Evolutionary conservation across 345 rosid genomes (phyloP).

Genomic region (Aquilaria yunnanensis): DNA sequence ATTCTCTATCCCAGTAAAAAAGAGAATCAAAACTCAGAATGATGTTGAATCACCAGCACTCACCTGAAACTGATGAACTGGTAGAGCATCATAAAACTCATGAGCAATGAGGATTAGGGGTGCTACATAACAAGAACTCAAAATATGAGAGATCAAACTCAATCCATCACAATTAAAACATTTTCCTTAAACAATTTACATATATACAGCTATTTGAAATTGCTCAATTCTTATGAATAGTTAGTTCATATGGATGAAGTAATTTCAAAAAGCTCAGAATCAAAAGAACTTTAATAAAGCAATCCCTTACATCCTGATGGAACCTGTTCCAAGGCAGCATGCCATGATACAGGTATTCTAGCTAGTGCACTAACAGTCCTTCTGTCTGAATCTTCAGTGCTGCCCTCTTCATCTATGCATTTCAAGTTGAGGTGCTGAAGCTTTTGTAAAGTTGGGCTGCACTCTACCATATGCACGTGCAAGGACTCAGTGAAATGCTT

Average conservation of each 20-base stretch:
- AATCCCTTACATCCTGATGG: constrained; percentile 71
- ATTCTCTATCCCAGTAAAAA: background rate
- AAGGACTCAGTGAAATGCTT: constrained; percentile 70
- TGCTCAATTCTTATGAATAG: too few relatives aligned
- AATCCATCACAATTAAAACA: background rate
- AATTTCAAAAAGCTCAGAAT: constrained; percentile 5
- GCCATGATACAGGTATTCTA: constrained; percentile 74
- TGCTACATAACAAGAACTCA: constrained; percentile 31
- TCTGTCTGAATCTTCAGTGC: constrained; percentile 26
- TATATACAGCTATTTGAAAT: too few relatives aligned
- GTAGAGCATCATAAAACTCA: constrained; percentile 94
- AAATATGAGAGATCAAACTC: constrained; percentile 11
- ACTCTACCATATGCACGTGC: constrained; percentile 81
- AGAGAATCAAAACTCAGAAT: background rate
- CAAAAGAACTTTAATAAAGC: constrained; percentile 13
- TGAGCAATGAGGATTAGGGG: constrained; percentile 86
- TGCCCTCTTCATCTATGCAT: constrained; percentile 41
- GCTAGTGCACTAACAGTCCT: constrained; percentile 45
- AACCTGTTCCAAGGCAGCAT: constrained; percentile 69
- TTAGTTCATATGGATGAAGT: too few relatives aligned
- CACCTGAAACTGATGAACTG: constrained; percentile 96
- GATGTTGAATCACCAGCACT: constrained; percentile 11
- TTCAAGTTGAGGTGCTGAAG: constrained; percentile 60
- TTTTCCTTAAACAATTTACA: too few relatives aligned
- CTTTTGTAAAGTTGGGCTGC: constrained; percentile 78